Evolutionary conservation across 345 rosid genomes (phyloP).

Genomic region (Brassica rapa): DNA sequence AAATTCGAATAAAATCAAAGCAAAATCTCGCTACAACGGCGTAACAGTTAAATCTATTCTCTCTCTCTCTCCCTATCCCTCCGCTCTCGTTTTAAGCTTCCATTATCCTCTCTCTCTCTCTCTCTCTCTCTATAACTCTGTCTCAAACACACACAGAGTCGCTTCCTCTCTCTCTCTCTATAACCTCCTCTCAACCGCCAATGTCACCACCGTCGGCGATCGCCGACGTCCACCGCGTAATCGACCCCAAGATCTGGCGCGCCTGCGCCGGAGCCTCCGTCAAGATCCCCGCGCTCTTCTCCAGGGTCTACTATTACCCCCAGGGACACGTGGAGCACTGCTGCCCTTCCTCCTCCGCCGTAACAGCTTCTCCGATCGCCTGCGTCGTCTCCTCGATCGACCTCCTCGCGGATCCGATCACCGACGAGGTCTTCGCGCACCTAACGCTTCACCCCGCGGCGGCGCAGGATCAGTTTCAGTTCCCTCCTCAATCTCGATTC

Average conservation of each 20-base stretch:
- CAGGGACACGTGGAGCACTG: conserved; percentile 83
- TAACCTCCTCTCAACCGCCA: conserved; percentile 29
- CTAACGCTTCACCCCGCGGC: conserved; percentile 44
- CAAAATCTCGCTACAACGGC: conserved; percentile 27
- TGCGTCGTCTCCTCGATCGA: conserved; percentile 58
- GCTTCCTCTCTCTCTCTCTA: conserved; percentile 24
- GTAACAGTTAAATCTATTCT: conserved; percentile 38
- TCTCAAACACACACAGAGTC: conserved; percentile 14
- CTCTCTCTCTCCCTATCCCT: conserved; percentile 6
- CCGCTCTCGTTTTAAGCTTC: neutral
- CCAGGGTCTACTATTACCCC: conserved; percentile 85
- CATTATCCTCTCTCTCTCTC: conserved; percentile 3
- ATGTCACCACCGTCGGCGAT: conserved; percentile 43
- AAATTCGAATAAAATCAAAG: conserved; percentile 11
- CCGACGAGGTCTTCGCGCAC: conserved; percentile 75
- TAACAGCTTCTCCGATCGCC: conserved; percentile 39
- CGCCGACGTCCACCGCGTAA: conserved; percentile 40
- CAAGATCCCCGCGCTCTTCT: conserved; percentile 55
- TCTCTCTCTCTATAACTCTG: conserved; percentile 12
- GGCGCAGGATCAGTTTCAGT: neutral
- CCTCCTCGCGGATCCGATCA: conserved; percentile 64
- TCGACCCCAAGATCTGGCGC: conserved; percentile 74
- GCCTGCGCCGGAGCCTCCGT: conserved; percentile 78
- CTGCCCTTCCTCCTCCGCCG: conserved; percentile 22
- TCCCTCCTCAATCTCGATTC: neutral